A percentile compares a stretch with the other conserved stretches of the same genome.
phyloP scores from a whole-genome alignment of 1,139 yeast genomes.

The Arxiozyma telluris region DNA sequence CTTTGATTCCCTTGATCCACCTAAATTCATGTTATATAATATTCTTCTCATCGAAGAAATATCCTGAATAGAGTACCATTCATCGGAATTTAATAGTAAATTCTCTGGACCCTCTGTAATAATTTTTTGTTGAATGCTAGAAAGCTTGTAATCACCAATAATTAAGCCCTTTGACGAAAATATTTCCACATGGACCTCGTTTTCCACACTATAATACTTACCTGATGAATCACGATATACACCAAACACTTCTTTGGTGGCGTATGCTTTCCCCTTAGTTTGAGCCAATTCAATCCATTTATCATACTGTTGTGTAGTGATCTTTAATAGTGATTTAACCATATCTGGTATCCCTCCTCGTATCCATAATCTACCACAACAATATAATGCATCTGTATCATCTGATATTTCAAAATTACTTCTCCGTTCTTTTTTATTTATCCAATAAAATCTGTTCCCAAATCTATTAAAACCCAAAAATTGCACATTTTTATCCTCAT shows the following conservation, averaged over 20 bases:
- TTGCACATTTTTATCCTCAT: constrained; percentile 30
- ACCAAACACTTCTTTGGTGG: constrained; percentile 21
- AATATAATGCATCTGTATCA: not conserved
- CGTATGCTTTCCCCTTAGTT: constrained; percentile 19
- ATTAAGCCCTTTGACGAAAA: constrained; percentile 39
- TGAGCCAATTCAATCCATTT: constrained; percentile 30
- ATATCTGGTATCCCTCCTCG: constrained; percentile 82
- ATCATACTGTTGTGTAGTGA: constrained; percentile 31
- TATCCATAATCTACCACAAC: constrained; percentile 76
- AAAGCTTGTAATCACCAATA: constrained; percentile 48
- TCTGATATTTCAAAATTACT: constrained; percentile 31
- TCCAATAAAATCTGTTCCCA: constrained; percentile 91
- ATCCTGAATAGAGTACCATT: constrained; percentile 63
- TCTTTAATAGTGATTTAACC: constrained; percentile 35
- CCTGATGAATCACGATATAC: constrained; percentile 11
- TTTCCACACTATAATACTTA: constrained; percentile 19
- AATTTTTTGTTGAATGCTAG: constrained; percentile 49
- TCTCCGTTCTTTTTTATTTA: constrained; percentile 79
- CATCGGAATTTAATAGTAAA: constrained; percentile 42
- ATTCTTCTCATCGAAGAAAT: constrained; percentile 43
- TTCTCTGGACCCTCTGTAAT: constrained; percentile 59
- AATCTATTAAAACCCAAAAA: constrained; percentile 47
- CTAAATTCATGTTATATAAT: constrained; percentile 60
- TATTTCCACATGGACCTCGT: constrained; percentile 18
- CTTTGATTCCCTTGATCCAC: constrained; percentile 65